Evolutionary conservation across 495 filamentous ascomycete genomes (phyloP).

Genomic region (Penicillium salamii): DNA sequence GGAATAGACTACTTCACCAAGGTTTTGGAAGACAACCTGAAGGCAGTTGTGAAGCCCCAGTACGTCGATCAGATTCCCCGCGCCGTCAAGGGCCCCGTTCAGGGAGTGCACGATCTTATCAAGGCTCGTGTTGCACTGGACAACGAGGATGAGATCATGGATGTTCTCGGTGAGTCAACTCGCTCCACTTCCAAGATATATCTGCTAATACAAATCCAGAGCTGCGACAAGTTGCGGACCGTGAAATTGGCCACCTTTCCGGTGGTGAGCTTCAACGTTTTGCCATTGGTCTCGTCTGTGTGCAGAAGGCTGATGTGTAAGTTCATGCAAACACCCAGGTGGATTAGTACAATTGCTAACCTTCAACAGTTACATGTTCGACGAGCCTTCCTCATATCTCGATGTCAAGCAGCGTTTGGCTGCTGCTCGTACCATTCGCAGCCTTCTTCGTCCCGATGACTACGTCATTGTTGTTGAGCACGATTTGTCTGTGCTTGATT

Average conservation of each 20-base stretch:
- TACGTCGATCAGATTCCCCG: slow-evolving; percentile 97
- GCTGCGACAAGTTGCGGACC: slow-evolving; percentile 78
- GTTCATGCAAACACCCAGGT: slow-evolving; percentile 13
- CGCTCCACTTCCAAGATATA: not conserved
- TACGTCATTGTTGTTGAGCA: slow-evolving; percentile 99
- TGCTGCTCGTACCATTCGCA: slow-evolving; percentile 87
- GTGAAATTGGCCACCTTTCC: slow-evolving; percentile 84
- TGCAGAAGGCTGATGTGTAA: slow-evolving; percentile 94
- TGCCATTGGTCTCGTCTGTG: slow-evolving; percentile 91
- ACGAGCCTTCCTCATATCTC: slow-evolving; percentile 96
- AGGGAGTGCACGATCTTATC: slow-evolving; percentile 73
- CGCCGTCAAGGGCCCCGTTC: slow-evolving; percentile 76
- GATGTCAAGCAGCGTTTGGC: slow-evolving; percentile 97
- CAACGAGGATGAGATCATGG: slow-evolving; percentile 81
- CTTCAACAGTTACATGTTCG: slow-evolving; percentile 84
- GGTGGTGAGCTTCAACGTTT: slow-evolving; percentile 98
- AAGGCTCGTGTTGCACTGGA: slow-evolving; percentile 68
- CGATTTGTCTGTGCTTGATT: slow-evolving; percentile 96
- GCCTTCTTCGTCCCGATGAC: slow-evolving; percentile 79
- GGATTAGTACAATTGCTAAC: slow-evolving; percentile 1
- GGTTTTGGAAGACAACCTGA: slow-evolving; percentile 90
- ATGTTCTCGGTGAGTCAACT: slow-evolving; percentile 63
- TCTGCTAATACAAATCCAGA: slow-evolving; percentile 51
- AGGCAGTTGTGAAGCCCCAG: slow-evolving; percentile 97
- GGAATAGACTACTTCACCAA: slow-evolving; percentile 95